Percentiles rank a stretch among this genome's conserved stretches.
phyloP scores from a whole-genome alignment of 1,284 basidiomycete species.

The Blastosporella zonata region DNA sequence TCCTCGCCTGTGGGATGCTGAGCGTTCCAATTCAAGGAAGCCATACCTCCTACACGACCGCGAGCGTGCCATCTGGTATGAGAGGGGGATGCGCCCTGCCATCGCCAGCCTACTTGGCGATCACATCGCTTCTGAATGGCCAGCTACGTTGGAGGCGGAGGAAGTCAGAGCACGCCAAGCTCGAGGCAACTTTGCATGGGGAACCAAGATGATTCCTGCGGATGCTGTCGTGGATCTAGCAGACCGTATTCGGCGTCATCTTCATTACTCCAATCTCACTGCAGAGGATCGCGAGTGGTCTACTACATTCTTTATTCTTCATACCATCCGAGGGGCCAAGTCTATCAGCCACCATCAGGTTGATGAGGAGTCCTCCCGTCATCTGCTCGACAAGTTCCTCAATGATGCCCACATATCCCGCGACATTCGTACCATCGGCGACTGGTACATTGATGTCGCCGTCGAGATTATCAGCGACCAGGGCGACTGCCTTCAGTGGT shows the following conservation, averaged over 20 bases:
- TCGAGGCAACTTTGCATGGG: not conserved
- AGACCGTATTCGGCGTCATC: not conserved
- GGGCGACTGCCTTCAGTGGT: conserved; percentile 22
- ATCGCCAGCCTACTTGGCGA: conserved; percentile 3
- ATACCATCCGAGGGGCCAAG: not conserved
- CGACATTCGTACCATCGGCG: not conserved
- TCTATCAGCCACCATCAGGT: not conserved
- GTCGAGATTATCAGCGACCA: conserved; percentile 17
- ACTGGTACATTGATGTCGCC: conserved; percentile 24
- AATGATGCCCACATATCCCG: not conserved
- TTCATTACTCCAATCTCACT: not conserved
- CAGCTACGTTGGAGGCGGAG: conserved; percentile 10
- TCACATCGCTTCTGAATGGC: conserved; percentile 15
- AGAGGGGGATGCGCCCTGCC: conserved; percentile 15
- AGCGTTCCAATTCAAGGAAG: not conserved
- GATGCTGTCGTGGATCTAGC: conserved; percentile 1
- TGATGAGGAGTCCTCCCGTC: not conserved
- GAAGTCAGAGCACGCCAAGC: conserved; percentile 10
- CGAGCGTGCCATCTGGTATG: conserved; percentile 11
- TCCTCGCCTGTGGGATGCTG: not conserved
- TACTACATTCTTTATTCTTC: not conserved
- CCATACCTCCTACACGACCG: not conserved
- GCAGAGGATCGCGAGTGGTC: not conserved
- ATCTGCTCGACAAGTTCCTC: not conserved
- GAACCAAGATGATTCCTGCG: conserved; percentile 9